These are phyloP conservation scores for Decorospora gaudefroyi DNA, from an alignment of 2,329 filamentous ascomycete genomes.

Conservation along the genomic window DNA sequence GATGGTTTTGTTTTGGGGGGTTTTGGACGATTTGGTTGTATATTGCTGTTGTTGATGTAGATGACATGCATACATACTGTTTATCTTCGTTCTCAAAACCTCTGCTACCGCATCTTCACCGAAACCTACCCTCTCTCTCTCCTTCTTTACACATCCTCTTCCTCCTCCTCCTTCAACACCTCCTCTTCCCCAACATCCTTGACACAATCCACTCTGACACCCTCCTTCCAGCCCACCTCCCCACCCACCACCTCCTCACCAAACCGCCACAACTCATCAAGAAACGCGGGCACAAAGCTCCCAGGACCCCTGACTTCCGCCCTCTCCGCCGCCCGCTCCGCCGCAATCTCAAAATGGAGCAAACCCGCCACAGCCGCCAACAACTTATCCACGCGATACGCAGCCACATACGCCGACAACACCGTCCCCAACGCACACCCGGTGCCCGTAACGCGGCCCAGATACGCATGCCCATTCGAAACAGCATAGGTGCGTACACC, in stretches of 20 bases:
- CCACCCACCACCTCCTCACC: constrained; percentile 22
- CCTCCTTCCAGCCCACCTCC: constrained; percentile 11
- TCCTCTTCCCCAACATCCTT: constrained; percentile 27
- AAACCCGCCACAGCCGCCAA: constrained; percentile 72
- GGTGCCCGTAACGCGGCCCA: constrained; percentile 71
- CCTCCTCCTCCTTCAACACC: constrained; percentile 24
- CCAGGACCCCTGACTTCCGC: constrained; percentile 76
- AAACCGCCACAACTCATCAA: constrained; percentile 67
- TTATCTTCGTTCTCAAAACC: no score
- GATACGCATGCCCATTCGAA: constrained; percentile 73
- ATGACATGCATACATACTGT: no score
- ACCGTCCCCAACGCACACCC: constrained; percentile 86
- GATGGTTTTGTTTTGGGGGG: no score
- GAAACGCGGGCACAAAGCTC: constrained; percentile 81
- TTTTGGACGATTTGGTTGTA: no score
- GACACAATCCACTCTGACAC: constrained; percentile 26
- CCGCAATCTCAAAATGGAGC: constrained; percentile 77
- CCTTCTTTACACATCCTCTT: not conserved
- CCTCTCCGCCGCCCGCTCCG: constrained; percentile 65
- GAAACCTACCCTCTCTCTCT: no score
- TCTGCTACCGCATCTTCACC: no score
- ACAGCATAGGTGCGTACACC: constrained; percentile 69
- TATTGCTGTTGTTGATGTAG: no score
- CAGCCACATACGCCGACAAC: constrained; percentile 73
- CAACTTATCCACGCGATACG: constrained; percentile 51